Percentiles rank a stretch among this genome's conserved stretches.
These are phyloP conservation scores for Colletotrichum spaethianum DNA, from an alignment of 2,329 filamentous ascomycete species.

Conservation along the genomic window DNA sequence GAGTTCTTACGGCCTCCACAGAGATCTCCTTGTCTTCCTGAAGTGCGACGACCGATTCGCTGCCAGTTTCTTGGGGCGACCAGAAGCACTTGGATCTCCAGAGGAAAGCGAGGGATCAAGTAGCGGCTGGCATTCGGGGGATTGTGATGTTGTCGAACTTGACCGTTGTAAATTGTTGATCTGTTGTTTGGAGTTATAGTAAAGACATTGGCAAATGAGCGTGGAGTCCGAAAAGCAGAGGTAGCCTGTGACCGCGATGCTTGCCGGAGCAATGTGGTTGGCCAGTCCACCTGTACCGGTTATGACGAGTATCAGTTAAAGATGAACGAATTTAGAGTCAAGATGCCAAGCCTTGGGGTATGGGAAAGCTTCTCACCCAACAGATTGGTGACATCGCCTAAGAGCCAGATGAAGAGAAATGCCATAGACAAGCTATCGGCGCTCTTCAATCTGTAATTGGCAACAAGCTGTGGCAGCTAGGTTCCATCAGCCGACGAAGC, in stretches of 20 bases:
- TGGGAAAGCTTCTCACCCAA: conserved; percentile 4
- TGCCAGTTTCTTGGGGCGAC: too few relatives aligned
- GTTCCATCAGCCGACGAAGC: not conserved
- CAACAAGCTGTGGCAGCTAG: conserved; percentile 26
- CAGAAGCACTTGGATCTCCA: not conserved
- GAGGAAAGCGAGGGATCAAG: not conserved
- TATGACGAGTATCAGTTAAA: too few relatives aligned
- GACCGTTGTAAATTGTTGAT: not conserved
- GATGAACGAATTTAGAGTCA: not conserved
- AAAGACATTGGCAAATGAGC: conserved; percentile 34
- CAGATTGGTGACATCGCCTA: conserved; percentile 22
- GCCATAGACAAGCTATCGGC: conserved; percentile 37
- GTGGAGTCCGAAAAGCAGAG: conserved; percentile 31
- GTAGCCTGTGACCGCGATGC: conserved; percentile 19
- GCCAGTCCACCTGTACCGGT: not conserved
- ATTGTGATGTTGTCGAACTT: not conserved
- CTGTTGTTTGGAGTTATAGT: conserved; percentile 14
- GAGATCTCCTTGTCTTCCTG: not conserved
- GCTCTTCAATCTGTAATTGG: conserved; percentile 27
- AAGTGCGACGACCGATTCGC: not conserved
- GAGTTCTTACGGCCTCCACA: not conserved
- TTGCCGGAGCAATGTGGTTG: conserved; percentile 31
- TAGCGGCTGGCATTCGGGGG: conserved; percentile 4
- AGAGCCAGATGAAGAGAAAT: conserved; percentile 28
- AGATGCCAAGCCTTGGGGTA: not conserved